Percentiles rank a stretch among this genome's conserved stretches.
Evolutionary conservation across 73 alveolate genomes (phyloP).

Genomic region (Paramecium bursaria): DNA sequence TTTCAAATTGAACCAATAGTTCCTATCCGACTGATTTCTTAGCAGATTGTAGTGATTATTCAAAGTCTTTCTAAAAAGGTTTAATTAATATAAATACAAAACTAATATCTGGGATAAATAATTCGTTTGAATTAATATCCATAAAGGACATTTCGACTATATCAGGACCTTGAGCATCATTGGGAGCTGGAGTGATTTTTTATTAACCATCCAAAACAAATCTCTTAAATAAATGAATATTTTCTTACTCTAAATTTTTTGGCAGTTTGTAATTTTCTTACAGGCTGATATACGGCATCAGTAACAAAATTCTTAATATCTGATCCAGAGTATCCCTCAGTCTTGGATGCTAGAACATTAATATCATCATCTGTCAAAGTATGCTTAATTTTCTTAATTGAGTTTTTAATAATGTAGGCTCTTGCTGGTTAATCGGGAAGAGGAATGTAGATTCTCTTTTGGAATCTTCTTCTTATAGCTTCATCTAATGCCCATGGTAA

Average conservation of each 20-base stretch:
- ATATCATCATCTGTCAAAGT: slow-evolving; percentile 50
- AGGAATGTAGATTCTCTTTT: slow-evolving; percentile 97
- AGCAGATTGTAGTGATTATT: too few relatives aligned
- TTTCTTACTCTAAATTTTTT: slow-evolving; percentile 66
- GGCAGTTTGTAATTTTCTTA: slow-evolving; percentile 69
- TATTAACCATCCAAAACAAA: neutral
- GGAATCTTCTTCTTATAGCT: slow-evolving; percentile 98
- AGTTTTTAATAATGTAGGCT: too few relatives aligned
- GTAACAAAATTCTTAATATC: slow-evolving; percentile 64
- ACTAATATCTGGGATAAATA: slow-evolving; percentile 27
- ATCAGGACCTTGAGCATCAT: slow-evolving; percentile 14
- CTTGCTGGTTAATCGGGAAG: too few relatives aligned
- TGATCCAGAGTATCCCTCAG: slow-evolving; percentile 74
- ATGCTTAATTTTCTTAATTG: too few relatives aligned
- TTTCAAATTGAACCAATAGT: slow-evolving; percentile 30
- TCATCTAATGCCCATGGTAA: slow-evolving; percentile 99
- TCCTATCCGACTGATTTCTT: neutral
- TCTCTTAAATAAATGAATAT: too few relatives aligned
- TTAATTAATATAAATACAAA: neutral
- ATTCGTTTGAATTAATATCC: slow-evolving; percentile 1
- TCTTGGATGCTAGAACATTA: slow-evolving; percentile 45
- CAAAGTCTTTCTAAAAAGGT: too few relatives aligned
- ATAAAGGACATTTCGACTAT: slow-evolving; percentile 4
- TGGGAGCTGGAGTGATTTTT: slow-evolving; percentile 29
- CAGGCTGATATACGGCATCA: slow-evolving; percentile 70